These are phyloP conservation scores for Adiantum capillusveneris DNA, from an alignment of 75 land plant species.

Conservation along the genomic window DNA sequence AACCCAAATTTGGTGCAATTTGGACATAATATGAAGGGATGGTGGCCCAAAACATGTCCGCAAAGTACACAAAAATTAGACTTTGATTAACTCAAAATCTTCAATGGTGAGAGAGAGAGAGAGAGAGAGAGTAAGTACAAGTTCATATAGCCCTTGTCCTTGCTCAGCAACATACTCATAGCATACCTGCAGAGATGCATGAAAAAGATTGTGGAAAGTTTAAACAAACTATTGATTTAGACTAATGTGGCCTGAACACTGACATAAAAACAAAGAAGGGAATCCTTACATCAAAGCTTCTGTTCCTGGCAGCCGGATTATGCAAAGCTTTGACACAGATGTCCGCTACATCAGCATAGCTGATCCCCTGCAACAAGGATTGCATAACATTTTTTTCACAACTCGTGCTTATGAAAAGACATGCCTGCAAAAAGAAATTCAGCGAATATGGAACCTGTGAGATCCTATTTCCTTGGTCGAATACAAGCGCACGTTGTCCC, in stretches of 20 bases:
- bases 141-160: constrained; percentile 90
- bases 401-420: too few species aligned
- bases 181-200: constrained; percentile 56
- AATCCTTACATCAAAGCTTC: constrained; percentile 88
- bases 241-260: too few species aligned
- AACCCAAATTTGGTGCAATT: too few species aligned
- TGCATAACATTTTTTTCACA: too few species aligned
- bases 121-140: constrained; percentile 40
- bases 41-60: not conserved
- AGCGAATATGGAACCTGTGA: too few species aligned
- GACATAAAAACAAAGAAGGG: not conserved
- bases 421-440: too few species aligned
- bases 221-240: not conserved
- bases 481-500: constrained; percentile 92
- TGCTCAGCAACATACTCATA: constrained; percentile 88
- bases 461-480: constrained; percentile 97
- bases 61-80: not conserved
- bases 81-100: not conserved
- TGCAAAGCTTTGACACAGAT: constrained; percentile 97
- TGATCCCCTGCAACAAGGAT: constrained; percentile 57
- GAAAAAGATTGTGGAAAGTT: not conserved
- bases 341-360: constrained; percentile 99
- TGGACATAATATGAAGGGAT: not conserved
- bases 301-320: constrained; percentile 95
- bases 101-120: constrained; percentile 2